Conservation (phyloP, 2,329 filamentous ascomycete genomes). For the Fusarium sp. region DNA sequence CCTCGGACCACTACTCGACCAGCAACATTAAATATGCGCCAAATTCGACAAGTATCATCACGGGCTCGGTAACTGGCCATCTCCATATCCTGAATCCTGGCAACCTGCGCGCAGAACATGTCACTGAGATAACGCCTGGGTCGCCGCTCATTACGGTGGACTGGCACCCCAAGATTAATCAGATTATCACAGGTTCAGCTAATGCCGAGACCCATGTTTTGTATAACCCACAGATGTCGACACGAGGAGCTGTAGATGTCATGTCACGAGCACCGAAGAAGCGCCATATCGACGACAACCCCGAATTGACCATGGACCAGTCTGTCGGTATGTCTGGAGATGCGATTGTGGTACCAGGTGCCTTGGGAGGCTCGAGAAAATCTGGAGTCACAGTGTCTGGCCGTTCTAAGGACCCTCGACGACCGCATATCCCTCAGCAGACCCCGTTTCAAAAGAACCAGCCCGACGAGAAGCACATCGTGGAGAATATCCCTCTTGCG, state of each 20-base stretch:
- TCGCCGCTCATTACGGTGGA: conserved; percentile 83
- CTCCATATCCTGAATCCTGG: conserved; percentile 94
- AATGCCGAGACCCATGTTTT: conserved; percentile 90
- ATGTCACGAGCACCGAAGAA: conserved; percentile 95
- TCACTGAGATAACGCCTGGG: conserved; percentile 88
- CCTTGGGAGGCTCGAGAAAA: conserved; percentile 60
- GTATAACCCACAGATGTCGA: conserved; percentile 87
- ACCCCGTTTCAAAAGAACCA: conserved; percentile 93
- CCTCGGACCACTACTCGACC: conserved; percentile 82
- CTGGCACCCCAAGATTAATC: conserved; percentile 96
- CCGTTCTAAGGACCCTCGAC: conserved; percentile 77
- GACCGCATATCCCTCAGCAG: conserved; percentile 83
- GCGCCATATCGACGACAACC: conserved; percentile 93
- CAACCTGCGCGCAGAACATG: conserved; percentile 83
- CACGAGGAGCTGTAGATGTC: conserved; percentile 82
- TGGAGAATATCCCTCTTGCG: conserved; percentile 86
- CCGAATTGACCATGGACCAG: conserved; percentile 84
- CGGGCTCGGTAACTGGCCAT: conserved; percentile 84
- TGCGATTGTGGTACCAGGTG: conserved; percentile 76
- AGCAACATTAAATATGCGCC: conserved; percentile 92
- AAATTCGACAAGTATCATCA: conserved; percentile 83
- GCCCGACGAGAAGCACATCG: conserved; percentile 89
- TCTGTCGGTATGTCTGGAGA: conserved; percentile 84
- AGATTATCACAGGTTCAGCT: conserved; percentile 92
- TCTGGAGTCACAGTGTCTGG: conserved; percentile 82